Base-by-base conservation (phyloP, 2,329 filamentous ascomycete genomes). In the Monilinia aucupariae region DNA sequence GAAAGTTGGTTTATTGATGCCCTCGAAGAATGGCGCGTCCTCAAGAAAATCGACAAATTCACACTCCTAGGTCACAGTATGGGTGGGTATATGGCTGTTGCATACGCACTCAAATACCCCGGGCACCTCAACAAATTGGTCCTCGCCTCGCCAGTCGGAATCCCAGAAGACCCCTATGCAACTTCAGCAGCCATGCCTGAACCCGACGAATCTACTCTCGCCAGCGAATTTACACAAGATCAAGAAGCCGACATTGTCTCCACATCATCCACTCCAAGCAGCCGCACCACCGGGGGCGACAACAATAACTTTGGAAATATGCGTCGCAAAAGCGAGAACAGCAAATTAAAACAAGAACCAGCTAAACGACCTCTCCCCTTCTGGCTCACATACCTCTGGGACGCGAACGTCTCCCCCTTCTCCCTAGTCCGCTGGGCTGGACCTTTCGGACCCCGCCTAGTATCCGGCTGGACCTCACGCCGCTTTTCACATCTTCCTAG, bases 1-100 rank as follows among this genome's bases (percentile, higher is more conserved):
- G 94, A 99, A 77, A 86, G 85, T 71, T 99, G 91, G 91, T 99
- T 99, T 72, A 85, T 99, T 62, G 94, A 99, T 75, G 90, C 93
- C 2, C 81, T 99, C 8, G 94, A 99, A 74, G 94, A 99, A 75
- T 99, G 94, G 94, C 87, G 94, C 63, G 83, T 91, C 69, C 85
- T 91, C 73, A 87, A 88, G 67, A 92, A 93, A 48, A 90, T 99
- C 56, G 92, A 99, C 56, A 88, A 89, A 67, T 97, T 99, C 73
- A 99, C 94, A 0, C 81, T 99, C 4, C 81, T 97, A 9, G 94
- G 93, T 1, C 94, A 99, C 78, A 96, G 90, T 52, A 81, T 99
- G 53, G 94, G 94, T 62, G 94, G 94, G 7, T 99, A 99, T 74
- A 88, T 99, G 74, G 92, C 93, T 5, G 89, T 96, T 0, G 92